Evolutionary conservation across 2,329 filamentous ascomycete genomes (phyloP).

Genomic region (Teratosphaeriaceae sp.): DNA sequence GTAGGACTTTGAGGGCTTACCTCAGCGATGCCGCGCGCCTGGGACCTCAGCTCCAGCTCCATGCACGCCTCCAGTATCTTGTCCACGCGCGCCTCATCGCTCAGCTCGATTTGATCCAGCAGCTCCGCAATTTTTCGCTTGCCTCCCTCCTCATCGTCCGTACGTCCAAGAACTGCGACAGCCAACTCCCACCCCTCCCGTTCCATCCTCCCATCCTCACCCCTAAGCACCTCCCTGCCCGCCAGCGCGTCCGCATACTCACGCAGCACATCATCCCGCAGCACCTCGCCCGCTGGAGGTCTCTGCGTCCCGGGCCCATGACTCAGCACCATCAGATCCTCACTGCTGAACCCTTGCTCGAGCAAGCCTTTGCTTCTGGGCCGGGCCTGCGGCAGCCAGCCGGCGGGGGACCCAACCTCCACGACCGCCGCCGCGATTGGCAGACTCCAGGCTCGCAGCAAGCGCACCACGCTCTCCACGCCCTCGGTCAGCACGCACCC

Average conservation of each 20-base stretch:
- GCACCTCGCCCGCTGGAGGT: conserved; percentile 64
- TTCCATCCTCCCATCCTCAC: conserved; percentile 24
- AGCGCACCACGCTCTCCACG: conserved; percentile 64
- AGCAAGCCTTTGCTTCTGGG: conserved; percentile 47
- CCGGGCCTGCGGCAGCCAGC: conserved; percentile 65
- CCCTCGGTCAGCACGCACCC: conserved; percentile 80
- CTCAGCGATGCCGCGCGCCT: conserved; percentile 76
- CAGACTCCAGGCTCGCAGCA: conserved; percentile 74
- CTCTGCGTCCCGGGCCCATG: conserved; percentile 41
- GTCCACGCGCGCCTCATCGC: conserved; percentile 67
- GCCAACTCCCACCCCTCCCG: conserved; percentile 80
- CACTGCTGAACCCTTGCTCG: conserved; percentile 63
- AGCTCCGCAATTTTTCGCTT: conserved; percentile 69
- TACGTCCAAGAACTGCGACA: conserved; percentile 71
- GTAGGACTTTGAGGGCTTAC: conserved; percentile 39
- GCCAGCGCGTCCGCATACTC: conserved; percentile 65
- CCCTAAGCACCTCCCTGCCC: conserved; percentile 25
- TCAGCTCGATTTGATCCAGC: conserved; percentile 64
- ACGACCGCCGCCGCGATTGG: conserved; percentile 70
- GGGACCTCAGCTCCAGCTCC: conserved; percentile 68
- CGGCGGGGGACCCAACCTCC: conserved; percentile 75
- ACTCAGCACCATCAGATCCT: conserved; percentile 79
- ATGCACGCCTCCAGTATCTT: conserved; percentile 74
- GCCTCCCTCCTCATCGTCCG: conserved; percentile 66
- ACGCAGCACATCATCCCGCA: conserved; percentile 74